Base-by-base conservation (phyloP, 371 early-diverging fungal species). In the Circinella minor region DNA sequence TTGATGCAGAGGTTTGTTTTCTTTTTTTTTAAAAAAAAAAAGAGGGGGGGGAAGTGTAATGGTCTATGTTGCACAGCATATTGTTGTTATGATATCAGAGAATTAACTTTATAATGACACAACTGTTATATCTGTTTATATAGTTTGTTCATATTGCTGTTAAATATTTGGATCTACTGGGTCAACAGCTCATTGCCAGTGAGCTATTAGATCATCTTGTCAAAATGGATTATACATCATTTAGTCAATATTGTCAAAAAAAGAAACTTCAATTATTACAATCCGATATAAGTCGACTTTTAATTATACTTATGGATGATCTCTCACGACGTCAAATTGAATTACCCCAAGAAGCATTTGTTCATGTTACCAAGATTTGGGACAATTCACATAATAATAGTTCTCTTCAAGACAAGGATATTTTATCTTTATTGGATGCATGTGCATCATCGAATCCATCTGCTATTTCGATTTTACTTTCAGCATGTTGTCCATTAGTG, bases 281-380 rank as follows among this genome's bases (percentile, higher is more conserved):
- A 57, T 15, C 18, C 3, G 20, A 48, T 3, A 61, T 76, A 4
- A 74, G 71, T 47, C 72, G 71, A 18, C 38, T 81, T 13, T 63
- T 81, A 11, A 61, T 81, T 67, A 66, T 66, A 0, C 73, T 78
- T 46, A 73, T 81, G 0, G 73, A 71, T 13, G 63, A 72, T 43
- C 67, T 76, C 39, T 72, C 63, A 11, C 46, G 63, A 47, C 39
- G 34, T 11, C 18, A 57, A 34, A 57, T 57, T 27, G 57, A 57
- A 10, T 34, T 57, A 34, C 57, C 57, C 34, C 13, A 18, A 7
- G 57, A 57, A 57, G 57, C 57, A 34, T 57, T 57, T 34, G 7
- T 34, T 14, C 11, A 17, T 7, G 36, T 57, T 34, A 57, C 57
- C 20, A 57, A 57, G 34, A 27, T 57, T 18, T 57, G 57, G 57